A percentile compares a stretch with the other conserved stretches of the same genome.
Conservation (phyloP, 2,329 filamentous ascomycete genomes). For the Pyrenochaeta sp. region DNA sequence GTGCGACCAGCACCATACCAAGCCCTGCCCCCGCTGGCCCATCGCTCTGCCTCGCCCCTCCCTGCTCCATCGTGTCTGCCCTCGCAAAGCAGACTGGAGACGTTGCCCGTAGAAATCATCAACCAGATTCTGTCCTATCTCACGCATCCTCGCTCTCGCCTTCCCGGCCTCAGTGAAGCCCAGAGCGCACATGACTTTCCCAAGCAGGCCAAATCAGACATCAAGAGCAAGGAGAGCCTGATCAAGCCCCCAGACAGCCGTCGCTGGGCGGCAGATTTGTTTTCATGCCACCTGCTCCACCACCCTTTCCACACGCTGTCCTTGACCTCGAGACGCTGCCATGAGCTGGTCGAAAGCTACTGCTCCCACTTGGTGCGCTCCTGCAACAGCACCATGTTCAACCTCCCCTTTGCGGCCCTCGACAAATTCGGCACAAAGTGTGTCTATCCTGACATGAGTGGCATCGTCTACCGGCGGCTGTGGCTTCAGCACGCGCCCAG, state of each 20-base stretch:
- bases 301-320: constrained; percentile 42
- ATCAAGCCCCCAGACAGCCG: constrained; percentile 30
- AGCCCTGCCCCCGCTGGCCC: not conserved
- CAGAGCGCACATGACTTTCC: constrained; percentile 34
- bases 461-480: constrained; percentile 39
- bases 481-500: constrained; percentile 43
- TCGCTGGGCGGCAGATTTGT: constrained; percentile 40
- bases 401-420: constrained; percentile 35
- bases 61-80: not conserved
- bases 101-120: constrained; percentile 37
- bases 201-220: constrained; percentile 16
- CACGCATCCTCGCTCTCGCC: constrained; percentile 35
- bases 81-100: constrained; percentile 27
- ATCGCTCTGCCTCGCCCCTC: not conserved
- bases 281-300: constrained; percentile 26
- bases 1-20: constrained; percentile 7
- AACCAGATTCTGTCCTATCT: constrained; percentile 41
- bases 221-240: constrained; percentile 32
- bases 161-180: constrained; percentile 39
- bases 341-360: constrained; percentile 34
- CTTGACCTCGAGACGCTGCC: constrained; percentile 30
- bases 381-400: constrained; percentile 36
- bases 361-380: constrained; percentile 34
- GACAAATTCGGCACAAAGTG: constrained; percentile 26
- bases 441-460: constrained; percentile 36